Percentiles rank a stretch among this genome's conserved stretches.
phyloP scores from a whole-genome alignment of 768 basidiomycete species.

The Mycena olivaceomarginata region DNA sequence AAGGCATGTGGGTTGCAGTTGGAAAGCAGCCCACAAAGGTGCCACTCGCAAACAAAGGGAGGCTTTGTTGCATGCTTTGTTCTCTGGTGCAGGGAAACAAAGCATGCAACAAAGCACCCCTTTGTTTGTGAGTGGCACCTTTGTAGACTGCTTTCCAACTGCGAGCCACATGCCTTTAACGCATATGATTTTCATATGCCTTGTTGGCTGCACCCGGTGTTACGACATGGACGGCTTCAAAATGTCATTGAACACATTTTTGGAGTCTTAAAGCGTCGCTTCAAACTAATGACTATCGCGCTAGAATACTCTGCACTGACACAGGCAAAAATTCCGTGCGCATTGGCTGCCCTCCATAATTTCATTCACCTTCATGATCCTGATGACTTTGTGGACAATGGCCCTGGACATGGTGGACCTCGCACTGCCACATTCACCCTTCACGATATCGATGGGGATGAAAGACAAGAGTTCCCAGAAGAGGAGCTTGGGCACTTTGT shows the following conservation, averaged over 20 bases:
- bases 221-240: slow-evolving; percentile 39
- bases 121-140: too few species aligned
- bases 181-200: too few species aligned
- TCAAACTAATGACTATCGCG: slow-evolving; percentile 28
- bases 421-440: slow-evolving; percentile 5
- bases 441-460: slow-evolving; percentile 9
- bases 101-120: too few species aligned
- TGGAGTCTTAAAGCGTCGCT: slow-evolving; percentile 35
- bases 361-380: slow-evolving; percentile 16
- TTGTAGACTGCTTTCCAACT: too few species aligned
- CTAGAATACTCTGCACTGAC: slow-evolving; percentile 7
- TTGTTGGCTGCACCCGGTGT: too few species aligned
- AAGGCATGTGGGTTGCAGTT: too few species aligned
- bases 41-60: too few species aligned
- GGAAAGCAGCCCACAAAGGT: too few species aligned
- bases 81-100: too few species aligned
- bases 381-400: slow-evolving; percentile 11
- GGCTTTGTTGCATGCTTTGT: too few species aligned
- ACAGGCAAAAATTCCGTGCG: background rate
- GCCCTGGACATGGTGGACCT: slow-evolving; percentile 10
- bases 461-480: slow-evolving; percentile 11
- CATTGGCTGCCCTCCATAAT: background rate
- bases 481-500: background rate
- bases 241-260: slow-evolving; percentile 41
- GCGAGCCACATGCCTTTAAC: too few species aligned